Conservation (phyloP, 192 early-diverging fungal species). For the Endogone sp. region DNA sequence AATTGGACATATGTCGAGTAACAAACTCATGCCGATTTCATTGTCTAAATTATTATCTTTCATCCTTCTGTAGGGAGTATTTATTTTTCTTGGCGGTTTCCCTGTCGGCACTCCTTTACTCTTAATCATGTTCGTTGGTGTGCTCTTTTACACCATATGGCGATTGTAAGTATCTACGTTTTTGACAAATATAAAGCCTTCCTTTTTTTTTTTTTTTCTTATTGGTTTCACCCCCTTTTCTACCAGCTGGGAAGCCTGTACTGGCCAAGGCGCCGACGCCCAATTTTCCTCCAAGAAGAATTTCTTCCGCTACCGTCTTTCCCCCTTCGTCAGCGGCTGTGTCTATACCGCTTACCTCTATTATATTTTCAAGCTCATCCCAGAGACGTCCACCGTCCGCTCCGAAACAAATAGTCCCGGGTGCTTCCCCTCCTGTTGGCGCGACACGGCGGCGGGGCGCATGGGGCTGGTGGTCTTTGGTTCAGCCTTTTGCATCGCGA, state of each 20-base stretch:
- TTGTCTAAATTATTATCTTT: too few species aligned
- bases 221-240: not conserved
- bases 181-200: not conserved
- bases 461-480: conserved; percentile 28
- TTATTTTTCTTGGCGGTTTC: conserved; percentile 34
- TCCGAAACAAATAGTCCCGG: conserved; percentile 11
- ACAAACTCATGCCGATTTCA: too few species aligned
- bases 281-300: conserved; percentile 27
- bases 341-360: conserved; percentile 39
- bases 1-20: too few species aligned
- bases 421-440: conserved; percentile 39
- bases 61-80: conserved; percentile 42
- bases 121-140: conserved; percentile 32
- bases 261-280: conserved; percentile 38
- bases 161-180: conserved; percentile 21
- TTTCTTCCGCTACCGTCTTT: conserved; percentile 40
- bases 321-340: conserved; percentile 35
- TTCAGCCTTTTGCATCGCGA: conserved; percentile 37
- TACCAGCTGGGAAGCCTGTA: conserved; percentile 33
- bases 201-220: not conserved
- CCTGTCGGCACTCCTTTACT: conserved; percentile 30
- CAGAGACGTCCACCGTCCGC: conserved; percentile 9
- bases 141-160: conserved; percentile 42
- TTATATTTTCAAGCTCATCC: conserved; percentile 28
- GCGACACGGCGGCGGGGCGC: conserved; percentile 12